Percentiles rank a stretch among this genome's conserved stretches.
These are phyloP conservation scores for Hemisphaericaspora lyxosophila DNA, from an alignment of 1,139 yeast genomes.

Conservation along the genomic window DNA sequence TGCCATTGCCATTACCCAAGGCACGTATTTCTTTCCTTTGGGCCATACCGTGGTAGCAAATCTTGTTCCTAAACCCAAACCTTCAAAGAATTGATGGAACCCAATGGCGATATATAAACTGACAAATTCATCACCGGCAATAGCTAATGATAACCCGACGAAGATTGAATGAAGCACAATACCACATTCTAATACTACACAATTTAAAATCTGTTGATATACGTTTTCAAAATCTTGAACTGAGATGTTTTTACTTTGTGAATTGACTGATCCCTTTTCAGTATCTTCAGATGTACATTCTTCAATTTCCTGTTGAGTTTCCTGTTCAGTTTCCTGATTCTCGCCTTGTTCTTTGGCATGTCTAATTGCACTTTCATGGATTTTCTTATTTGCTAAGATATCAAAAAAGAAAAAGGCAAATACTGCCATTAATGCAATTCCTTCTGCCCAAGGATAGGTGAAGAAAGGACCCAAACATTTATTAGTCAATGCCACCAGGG, in stretches of 20 bases:
- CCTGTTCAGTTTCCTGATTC: neutral
- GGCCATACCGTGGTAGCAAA: constrained; percentile 43
- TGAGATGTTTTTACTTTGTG: neutral
- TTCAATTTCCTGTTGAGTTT: no score
- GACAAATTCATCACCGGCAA: constrained; percentile 38
- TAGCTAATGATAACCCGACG: constrained; percentile 40
- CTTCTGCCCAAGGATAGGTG: constrained; percentile 38
- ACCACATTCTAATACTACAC: constrained; percentile 38
- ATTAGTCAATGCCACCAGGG: constrained; percentile 22
- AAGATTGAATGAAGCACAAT: constrained; percentile 42
- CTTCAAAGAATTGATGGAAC: constrained; percentile 45
- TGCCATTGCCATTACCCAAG: constrained; percentile 35
- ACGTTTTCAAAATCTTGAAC: constrained; percentile 6
- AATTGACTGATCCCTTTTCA: neutral
- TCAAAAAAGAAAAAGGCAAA: constrained; percentile 33
- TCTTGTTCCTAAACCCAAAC: constrained; percentile 41
- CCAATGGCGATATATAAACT: constrained; percentile 38
- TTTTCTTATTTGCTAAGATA: constrained; percentile 24
- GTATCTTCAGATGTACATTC: neutral
- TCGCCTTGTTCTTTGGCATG: constrained; percentile 10
- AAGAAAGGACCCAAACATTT: constrained; percentile 32
- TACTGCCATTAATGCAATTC: constrained; percentile 33
- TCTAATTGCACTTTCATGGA: constrained; percentile 14
- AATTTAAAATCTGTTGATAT: constrained; percentile 20
- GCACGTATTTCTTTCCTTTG: constrained; percentile 23